Evolutionary conservation across 371 early-diverging fungal genomes (phyloP), one percentile per base, ranked within the genome.

Genomic region (Apophysomyces elegans): DNA sequence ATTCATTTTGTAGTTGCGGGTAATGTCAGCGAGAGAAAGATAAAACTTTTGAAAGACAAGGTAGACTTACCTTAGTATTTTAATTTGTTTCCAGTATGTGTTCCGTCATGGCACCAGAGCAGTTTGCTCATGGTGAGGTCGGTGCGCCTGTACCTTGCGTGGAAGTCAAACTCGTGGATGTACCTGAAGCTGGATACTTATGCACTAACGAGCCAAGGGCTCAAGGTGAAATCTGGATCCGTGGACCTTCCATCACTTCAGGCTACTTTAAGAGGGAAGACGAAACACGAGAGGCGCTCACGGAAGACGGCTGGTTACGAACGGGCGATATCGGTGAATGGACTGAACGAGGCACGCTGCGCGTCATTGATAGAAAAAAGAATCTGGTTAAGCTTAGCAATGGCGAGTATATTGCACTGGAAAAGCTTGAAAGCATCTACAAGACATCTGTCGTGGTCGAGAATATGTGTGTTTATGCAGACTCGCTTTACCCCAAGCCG

Each of bases 381-480:
- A 93, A 89, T 59, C 73, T 93, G 12, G 88, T 98, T 79, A 98
- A 99, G 75, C 62, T 81, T 32, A 75, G 74, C 54, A 83, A 89
- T 64, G 98, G 97, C 68, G 98, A 98, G 74, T 98, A 97, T 77
- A 90, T 92, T 78, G 97, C 97, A 4, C 86, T 99, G 44, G 99
- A 99, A 77, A 97, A 97, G 68, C 80, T 99, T 39, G 99, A 99
- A 77, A 86, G 93, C 36, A 85, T 93, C 8, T 97, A 96, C 88
- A 91, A 91, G 74, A 84, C 87, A 56, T 88, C 88, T 35, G 64
- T 84, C 13, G 87, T 82, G 65, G 92, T 94, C 44, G 84, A 86
- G 69, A 93, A 93, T 74, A 89, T 96, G 41, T 94, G 93, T 78
- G 87, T 97, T 37, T 89, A 91, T 76, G 97, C 90, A 18, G 91